These are phyloP conservation scores for Irpex rosettiformis DNA, from an alignment of 1,284 basidiomycete species.

Conservation along the genomic window DNA sequence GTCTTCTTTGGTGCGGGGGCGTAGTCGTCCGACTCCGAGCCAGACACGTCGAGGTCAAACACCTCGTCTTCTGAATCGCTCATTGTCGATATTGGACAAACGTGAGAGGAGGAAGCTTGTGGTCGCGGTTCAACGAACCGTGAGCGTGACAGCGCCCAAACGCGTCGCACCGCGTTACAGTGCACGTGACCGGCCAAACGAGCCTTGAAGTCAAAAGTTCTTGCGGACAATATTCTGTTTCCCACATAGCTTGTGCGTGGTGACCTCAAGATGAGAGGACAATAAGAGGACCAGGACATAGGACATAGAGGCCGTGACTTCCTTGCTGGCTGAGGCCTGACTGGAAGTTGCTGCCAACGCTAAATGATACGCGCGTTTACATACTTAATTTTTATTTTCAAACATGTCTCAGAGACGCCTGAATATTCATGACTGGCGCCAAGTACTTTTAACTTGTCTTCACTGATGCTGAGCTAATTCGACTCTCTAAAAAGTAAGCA, in stretches of 20 bases:
- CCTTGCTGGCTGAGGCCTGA: no score
- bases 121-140: not conserved
- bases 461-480: no score
- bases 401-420: no score
- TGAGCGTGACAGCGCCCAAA: constrained; percentile 1
- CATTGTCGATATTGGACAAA: constrained; percentile 25
- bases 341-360: no score
- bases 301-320: not conserved
- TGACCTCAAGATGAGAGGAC: not conserved
- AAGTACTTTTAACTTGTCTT: no score
- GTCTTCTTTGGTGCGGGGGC: constrained; percentile 60
- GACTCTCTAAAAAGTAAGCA: no score
- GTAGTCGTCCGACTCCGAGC: constrained; percentile 60
- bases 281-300: not conserved
- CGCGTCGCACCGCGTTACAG: constrained; percentile 1
- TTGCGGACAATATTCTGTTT: no score
- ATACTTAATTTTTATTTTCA: not conserved
- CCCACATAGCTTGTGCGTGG: no score
- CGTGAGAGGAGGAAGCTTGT: not conserved
- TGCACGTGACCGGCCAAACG: not conserved
- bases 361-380: not conserved
- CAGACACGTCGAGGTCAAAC: constrained; percentile 61
- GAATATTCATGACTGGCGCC: no score
- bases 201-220: no score
- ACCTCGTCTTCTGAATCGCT: constrained; percentile 64